These are phyloP conservation scores for Thelephora terrestris DNA, from an alignment of 1,284 basidiomycete genomes.

Conservation along the genomic window DNA sequence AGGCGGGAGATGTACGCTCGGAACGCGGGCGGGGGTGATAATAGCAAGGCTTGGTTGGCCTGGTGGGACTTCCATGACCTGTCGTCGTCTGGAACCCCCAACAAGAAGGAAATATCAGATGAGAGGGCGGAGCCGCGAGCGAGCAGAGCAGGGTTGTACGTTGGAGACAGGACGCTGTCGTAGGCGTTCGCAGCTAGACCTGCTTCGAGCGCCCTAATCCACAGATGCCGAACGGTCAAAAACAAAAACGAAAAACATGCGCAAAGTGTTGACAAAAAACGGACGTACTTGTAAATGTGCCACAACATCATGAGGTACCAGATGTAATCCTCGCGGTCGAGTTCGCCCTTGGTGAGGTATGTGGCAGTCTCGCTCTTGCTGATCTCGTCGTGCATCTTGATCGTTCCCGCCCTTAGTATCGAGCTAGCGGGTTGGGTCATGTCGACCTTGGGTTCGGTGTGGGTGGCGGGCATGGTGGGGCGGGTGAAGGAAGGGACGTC, in stretches of 20 bases:
- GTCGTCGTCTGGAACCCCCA: slow-evolving; percentile 37
- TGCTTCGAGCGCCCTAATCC: slow-evolving; percentile 58
- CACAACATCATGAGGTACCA: slow-evolving; percentile 69
- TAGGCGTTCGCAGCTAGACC: slow-evolving; percentile 54
- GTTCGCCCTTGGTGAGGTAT: slow-evolving; percentile 49
- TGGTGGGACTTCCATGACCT: slow-evolving; percentile 44
- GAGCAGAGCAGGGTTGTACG: slow-evolving; percentile 63
- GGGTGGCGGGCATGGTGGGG: slow-evolving; percentile 21
- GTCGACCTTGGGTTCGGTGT: slow-evolving; percentile 20
- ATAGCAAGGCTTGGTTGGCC: slow-evolving; percentile 34
- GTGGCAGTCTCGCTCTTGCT: slow-evolving; percentile 51
- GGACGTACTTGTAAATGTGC: slow-evolving; percentile 69
- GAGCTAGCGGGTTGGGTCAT: slow-evolving; percentile 35
- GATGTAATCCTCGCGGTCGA: slow-evolving; percentile 57
- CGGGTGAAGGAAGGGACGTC: slow-evolving; percentile 11
- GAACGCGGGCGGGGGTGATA: slow-evolving; percentile 40
- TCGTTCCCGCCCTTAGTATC: slow-evolving; percentile 47
- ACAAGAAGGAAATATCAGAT: slow-evolving; percentile 58
- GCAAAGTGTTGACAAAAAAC: not conserved
- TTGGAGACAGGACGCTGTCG: slow-evolving; percentile 54
- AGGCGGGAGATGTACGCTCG: slow-evolving; percentile 43
- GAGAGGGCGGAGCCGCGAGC: slow-evolving; percentile 48
- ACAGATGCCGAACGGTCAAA: too few relatives aligned
- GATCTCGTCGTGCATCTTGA: slow-evolving; percentile 50
- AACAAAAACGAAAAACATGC: slow-evolving; percentile 1